Evolutionary conservation across 106 monocot species (phyloP), one percentile per base, ranked within the genome.

Genomic region (Posidonia australis): DNA sequence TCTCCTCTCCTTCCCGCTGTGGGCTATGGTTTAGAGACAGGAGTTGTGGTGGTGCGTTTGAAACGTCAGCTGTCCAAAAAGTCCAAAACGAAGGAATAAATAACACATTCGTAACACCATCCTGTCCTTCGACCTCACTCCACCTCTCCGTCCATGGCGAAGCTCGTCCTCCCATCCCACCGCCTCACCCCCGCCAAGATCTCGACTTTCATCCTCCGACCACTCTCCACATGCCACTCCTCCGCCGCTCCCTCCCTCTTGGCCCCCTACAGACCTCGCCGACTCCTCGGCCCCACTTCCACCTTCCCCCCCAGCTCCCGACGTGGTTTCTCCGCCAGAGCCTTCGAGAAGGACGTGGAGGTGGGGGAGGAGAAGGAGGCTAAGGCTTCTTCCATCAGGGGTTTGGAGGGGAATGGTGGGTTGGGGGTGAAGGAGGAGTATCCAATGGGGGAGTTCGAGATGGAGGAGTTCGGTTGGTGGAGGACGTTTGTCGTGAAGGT

Each of bases 371-470:
- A 19, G 47, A 60, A n/a, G 12, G 61, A 52, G 12, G 36, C 2
- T 1, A 10, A 30, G 25, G 13, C 47, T 12, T 19, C 24, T 25
- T 42, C 48, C 12, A 60, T 10, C 43, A 49, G 13, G 54, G 59
- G 5, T n/a, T 36, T 65, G 20, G 74, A 70, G 4, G 74, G 25
- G 47, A 56, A 20, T 7, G 61, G 54, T 4, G 36, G 28, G 28
- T 27, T 5, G 7, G 17, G 32, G 22, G 58, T 24, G n/a, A 54
- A 29, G 53, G 55, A 46, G 66, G 77, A 80, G 30, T 83, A 77
- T 51, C 86, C 93, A 5, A 77, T 44, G 0, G 93, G 80, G 28
- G 90, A 87, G 56, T 87, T 90, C 58, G 78, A 80, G 78, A 87
- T 98, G 76, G 71, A 76, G 66, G 72, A 87, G 54, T 74, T 82